A percentile compares a stretch with the other conserved stretches of the same genome.
Evolutionary conservation across 768 basidiomycete genomes (phyloP).

Genomic region (Psilocybe tampanensis): DNA sequence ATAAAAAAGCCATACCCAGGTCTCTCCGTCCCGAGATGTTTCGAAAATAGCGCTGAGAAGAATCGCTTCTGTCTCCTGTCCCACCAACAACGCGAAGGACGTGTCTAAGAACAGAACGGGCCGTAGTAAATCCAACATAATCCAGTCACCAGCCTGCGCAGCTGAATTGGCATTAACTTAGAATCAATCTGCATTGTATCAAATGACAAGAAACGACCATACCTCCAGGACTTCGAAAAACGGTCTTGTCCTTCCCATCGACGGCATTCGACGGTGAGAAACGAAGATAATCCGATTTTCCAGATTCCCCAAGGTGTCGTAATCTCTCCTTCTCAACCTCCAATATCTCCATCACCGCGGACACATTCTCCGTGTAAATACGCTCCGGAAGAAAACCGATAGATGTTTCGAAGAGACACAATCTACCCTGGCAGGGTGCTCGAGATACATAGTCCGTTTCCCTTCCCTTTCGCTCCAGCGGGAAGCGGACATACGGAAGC

Average conservation of each 20-base stretch:
- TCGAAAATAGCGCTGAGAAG: slow-evolving; percentile 15
- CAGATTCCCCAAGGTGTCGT: slow-evolving; percentile 33
- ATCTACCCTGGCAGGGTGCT: slow-evolving; percentile 43
- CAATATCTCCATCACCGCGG: slow-evolving; percentile 42
- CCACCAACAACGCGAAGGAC: slow-evolving; percentile 32
- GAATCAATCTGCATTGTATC: neutral
- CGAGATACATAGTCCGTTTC: slow-evolving; percentile 20
- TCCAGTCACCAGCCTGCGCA: slow-evolving; percentile 30
- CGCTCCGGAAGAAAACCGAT: slow-evolving; percentile 44
- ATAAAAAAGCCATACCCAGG: slow-evolving; percentile 18
- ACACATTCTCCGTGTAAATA: slow-evolving; percentile 18
- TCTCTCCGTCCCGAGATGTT: slow-evolving; percentile 16
- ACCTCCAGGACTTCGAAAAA: slow-evolving; percentile 54
- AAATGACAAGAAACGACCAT: slow-evolving; percentile 19
- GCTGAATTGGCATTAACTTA: slow-evolving; percentile 17
- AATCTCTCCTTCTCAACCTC: slow-evolving; percentile 39
- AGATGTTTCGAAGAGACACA: slow-evolving; percentile 55
- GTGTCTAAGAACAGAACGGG: slow-evolving; percentile 5
- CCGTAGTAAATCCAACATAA: slow-evolving; percentile 28
- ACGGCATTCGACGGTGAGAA: slow-evolving; percentile 57
- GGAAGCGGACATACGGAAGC: slow-evolving; percentile 28
- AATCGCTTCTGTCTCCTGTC: slow-evolving; percentile 14
- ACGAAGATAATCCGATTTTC: slow-evolving; percentile 38
- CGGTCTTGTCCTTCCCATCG: slow-evolving; percentile 50
- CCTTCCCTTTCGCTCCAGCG: slow-evolving; percentile 6